Base-by-base conservation (phyloP, 2,329 filamentous ascomycete species). In the Cordyceps farinosa region DNA sequence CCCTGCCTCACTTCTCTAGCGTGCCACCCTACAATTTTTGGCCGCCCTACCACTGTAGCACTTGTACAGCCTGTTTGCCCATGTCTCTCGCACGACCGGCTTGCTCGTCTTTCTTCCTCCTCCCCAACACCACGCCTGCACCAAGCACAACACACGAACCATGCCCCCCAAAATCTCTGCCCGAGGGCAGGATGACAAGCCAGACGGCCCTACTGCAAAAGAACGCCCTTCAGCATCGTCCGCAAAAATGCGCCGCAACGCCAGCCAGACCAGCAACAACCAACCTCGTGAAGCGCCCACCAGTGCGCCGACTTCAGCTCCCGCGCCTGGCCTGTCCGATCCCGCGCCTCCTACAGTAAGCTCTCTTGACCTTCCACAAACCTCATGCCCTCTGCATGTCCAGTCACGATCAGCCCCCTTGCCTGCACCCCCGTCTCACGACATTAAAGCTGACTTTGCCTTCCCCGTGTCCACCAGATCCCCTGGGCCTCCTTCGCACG, bases 401-500 rank as follows among this genome's bases (percentile, higher is more conserved):
- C 11, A 34, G n/a, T 51, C 32, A 17, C 47, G 42, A 32, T 65
- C 65, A 50, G 65, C 55, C 52, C 6, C 48, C 22, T 34, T 55
- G 38, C 27, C 27, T 30, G 22, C 27, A n/a, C 27, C 34, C 22
- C 29, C 58, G 29, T 40, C 5, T 44, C 38, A 32, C 44, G 36
- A 27, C 13, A 34, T n/a, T 36, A 27, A 22, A 9, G 52, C 61
- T 57, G 32, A 59, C 42, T 54, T 56, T 66, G 70, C 59, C 7
- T 32, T 29, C 58, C 17, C 62, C 29, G 50, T 40, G 47, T 48
- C 27, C 38, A 6, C 27, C 66, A 87, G 84, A 75, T 87, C 36
- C 79, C 88, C 72, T 93, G 90, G 90, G 77, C 83, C 22, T 83
- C 84, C 2, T 88, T 91, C 70, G 86, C 90, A 36, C 79, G 86